These are phyloP conservation scores for Gossypium schwendimanii DNA, from an alignment of 441 rosid genomes.

Conservation along the genomic window DNA sequence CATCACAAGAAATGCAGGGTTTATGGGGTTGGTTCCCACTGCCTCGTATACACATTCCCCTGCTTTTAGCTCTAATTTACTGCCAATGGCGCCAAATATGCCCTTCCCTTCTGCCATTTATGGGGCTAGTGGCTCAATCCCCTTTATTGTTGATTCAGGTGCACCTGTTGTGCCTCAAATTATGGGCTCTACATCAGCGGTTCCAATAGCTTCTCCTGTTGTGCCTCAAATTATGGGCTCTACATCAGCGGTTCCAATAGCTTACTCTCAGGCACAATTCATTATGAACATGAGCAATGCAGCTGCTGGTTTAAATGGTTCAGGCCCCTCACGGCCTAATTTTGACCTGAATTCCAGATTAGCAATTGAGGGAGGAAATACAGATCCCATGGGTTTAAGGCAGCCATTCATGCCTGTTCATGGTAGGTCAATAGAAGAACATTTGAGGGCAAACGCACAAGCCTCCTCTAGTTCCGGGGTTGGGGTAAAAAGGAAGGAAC, in stretches of 20 bases:
- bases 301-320: conserved; percentile 39
- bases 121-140: conserved; percentile 55
- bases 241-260: conserved; percentile 38
- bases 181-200: conserved; percentile 45
- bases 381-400: conserved; percentile 47
- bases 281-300: conserved; percentile 54
- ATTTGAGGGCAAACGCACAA: conserved; percentile 39
- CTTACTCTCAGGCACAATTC: conserved; percentile 55
- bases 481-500: conserved; percentile 79
- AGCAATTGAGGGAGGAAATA: conserved; percentile 52
- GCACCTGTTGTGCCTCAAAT: conserved; percentile 62
- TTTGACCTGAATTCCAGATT: conserved; percentile 71
- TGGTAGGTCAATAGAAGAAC: conserved; percentile 53
- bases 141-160: conserved; percentile 63
- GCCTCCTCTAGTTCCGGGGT: conserved; percentile 58
- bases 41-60: conserved; percentile 57
- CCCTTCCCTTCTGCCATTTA: conserved; percentile 52
- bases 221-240: conserved; percentile 65
- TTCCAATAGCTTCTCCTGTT: conserved; percentile 49
- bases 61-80: conserved; percentile 52
- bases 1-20: conserved; percentile 45
- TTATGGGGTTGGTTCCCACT: conserved; percentile 51
- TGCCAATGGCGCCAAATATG: conserved; percentile 40
- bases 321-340: conserved; percentile 47
- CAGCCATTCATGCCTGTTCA: conserved; percentile 59